Conservation (phyloP, 805 yeast species). For the Candida sphagnicola region DNA sequence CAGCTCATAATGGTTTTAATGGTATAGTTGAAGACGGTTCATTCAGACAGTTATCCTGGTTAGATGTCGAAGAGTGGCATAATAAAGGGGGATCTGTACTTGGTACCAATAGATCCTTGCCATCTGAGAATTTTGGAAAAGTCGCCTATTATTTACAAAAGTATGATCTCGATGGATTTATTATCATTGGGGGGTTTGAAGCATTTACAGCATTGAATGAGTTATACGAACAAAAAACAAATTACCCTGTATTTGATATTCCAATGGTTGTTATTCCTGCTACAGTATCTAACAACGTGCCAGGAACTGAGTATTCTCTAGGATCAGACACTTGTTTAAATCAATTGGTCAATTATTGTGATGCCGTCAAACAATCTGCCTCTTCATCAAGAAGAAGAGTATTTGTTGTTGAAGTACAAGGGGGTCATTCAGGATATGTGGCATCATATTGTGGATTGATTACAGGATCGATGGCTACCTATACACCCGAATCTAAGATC, state of each 20-base stretch:
- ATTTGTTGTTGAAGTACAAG: constrained; percentile 80
- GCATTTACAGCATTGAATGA: constrained; percentile 70
- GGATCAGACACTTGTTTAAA: constrained; percentile 77
- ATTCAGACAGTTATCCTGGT: constrained; percentile 59
- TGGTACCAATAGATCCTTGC: constrained; percentile 74
- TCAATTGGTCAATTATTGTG: constrained; percentile 68
- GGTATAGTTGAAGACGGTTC: constrained; percentile 65
- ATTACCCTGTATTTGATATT: constrained; percentile 68
- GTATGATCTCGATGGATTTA: constrained; percentile 63
- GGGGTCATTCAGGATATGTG: constrained; percentile 79
- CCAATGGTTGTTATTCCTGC: constrained; percentile 80
- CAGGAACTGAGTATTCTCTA: constrained; percentile 75
- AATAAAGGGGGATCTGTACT: constrained; percentile 75
- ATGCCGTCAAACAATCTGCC: constrained; percentile 75
- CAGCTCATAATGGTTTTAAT: constrained; percentile 69
- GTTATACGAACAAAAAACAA: constrained; percentile 54
- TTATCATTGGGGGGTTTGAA: constrained; percentile 80
- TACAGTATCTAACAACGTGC: constrained; percentile 75
- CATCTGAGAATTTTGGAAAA: constrained; percentile 64
- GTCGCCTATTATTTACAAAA: constrained; percentile 72
- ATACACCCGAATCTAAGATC: constrained; percentile 72
- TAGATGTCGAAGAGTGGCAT: constrained; percentile 71
- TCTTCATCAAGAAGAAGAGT: constrained; percentile 74
- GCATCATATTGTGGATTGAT: constrained; percentile 67
- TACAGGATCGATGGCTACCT: constrained; percentile 70